Evolutionary conservation across 208 protist species (phyloP), one percentile per base, ranked within the genome.

Genomic region (Naegleria fowleri): DNA sequence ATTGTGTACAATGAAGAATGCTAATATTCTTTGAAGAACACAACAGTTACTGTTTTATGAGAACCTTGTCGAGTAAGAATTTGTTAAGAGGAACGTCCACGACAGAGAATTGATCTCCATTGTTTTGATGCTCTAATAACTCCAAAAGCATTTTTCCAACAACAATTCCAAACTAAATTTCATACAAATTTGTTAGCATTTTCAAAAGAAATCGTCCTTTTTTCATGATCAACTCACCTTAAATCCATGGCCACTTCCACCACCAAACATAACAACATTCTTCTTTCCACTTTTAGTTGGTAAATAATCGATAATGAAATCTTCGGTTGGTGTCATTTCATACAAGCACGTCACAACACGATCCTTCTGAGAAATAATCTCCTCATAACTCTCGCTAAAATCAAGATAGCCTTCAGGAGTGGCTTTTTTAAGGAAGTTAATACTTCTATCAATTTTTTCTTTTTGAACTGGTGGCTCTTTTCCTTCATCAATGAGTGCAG

Each of bases 271-370:
- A 16, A 58, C 39, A 88, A 88, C 55, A 38, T 88, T 58, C 6
- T 25, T 39, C 0, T 88, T 38, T 7, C 41, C 55, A 19, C 55
- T 67, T 29, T 67, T 67, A 29, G 55, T 88, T 33, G 84, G 84
- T 58, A 48, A 22, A 38, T 59, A n/a, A 38, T 88, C 84, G 38
- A 88, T 88, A 13, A 88, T 58, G 55, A 88, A 88, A 55, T 88
- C 41, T 51, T 55, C 41, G 58, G 13, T 38, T n/a, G 13, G 25
- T 39, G 84, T 59, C 16, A 55, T 58, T 33, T 36, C 41, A 55
- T 88, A 88, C n/a, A 88, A 19, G n/a, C 84, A 52, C 0, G 84
- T 58, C 9, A 48, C 13, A 0, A 58, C 29, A 22, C 33, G 75
- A 83, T 40, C 33, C 22, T 39, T 83, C 33, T 36, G 25, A 38